Evolutionary conservation across 805 yeast species (phyloP).

Genomic region (Ogataea siamensis): DNA sequence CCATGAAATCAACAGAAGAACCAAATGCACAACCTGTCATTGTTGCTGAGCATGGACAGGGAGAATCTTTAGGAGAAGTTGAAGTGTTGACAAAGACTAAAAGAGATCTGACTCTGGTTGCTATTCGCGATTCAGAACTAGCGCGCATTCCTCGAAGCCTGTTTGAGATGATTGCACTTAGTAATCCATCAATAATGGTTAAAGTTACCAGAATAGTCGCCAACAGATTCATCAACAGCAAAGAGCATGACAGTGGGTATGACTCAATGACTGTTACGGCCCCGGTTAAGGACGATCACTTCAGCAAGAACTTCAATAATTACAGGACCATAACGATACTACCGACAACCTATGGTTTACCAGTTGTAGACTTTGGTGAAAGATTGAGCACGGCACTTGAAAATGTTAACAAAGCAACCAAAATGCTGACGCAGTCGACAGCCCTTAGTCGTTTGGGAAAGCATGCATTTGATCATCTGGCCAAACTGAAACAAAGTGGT

Average conservation of each 20-base stretch:
- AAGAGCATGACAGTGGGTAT: conserved; percentile 15
- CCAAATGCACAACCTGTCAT: conserved; percentile 14
- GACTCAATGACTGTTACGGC: conserved; percentile 28
- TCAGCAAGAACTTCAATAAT: conserved; percentile 40
- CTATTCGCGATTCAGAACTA: conserved; percentile 90
- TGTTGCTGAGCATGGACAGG: conserved; percentile 84
- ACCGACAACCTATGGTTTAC: conserved; percentile 79
- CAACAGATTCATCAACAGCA: conserved; percentile 35
- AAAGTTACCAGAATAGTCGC: conserved; percentile 89
- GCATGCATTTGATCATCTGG: conserved; percentile 88
- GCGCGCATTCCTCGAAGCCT: conserved; percentile 90
- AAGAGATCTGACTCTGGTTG: conserved; percentile 67
- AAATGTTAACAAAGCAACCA: conserved; percentile 68
- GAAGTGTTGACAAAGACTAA: conserved; percentile 84
- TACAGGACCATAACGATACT: conserved; percentile 83
- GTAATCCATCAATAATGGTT: conserved; percentile 87
- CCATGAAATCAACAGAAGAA: conserved; percentile 38
- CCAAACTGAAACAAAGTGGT: conserved; percentile 82
- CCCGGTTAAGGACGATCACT: conserved; percentile 33
- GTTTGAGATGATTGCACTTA: conserved; percentile 79
- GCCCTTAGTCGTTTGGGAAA: conserved; percentile 79
- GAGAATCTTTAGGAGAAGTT: conserved; percentile 91
- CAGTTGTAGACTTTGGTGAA: conserved; percentile 81
- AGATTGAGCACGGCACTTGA: conserved; percentile 68
- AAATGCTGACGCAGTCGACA: conserved; percentile 79